phyloP scores from a whole-genome alignment of 225 moss, liverwort and hornwort genomes.

The Rhytidiadelphus loreus region DNA sequence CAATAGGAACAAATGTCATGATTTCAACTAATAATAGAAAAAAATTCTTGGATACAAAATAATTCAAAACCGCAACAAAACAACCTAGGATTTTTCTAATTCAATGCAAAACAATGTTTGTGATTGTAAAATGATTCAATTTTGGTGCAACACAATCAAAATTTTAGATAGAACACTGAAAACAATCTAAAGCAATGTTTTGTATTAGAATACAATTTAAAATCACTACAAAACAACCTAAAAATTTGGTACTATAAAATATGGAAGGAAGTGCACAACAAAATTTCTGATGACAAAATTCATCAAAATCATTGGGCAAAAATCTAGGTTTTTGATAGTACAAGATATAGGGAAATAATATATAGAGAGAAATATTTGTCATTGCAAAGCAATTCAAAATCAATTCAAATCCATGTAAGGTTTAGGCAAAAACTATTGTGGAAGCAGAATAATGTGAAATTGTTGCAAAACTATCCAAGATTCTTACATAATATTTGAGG shows the following conservation, averaged over 20 bases:
- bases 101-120: too few species aligned
- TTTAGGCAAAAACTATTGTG: background rate
- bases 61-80: background rate
- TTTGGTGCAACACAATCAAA: background rate
- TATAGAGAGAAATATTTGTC: background rate
- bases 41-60: too few species aligned
- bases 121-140: too few species aligned
- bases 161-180: background rate
- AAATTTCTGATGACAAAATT: background rate
- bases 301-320: background rate
- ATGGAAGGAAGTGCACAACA: background rate
- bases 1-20: background rate
- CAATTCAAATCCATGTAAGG: background rate
- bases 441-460: background rate
- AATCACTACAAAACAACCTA: background rate
- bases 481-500: fast-evolving
- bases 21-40: background rate
- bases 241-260: background rate
- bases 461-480: background rate
- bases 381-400: background rate
- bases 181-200: background rate
- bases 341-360: background rate
- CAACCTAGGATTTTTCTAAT: background rate
- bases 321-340: fast-evolving
- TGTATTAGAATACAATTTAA: background rate